These are phyloP conservation scores for Zygnema cylindricum DNA, from an alignment of 139 green algal species.

Conservation along the genomic window DNA sequence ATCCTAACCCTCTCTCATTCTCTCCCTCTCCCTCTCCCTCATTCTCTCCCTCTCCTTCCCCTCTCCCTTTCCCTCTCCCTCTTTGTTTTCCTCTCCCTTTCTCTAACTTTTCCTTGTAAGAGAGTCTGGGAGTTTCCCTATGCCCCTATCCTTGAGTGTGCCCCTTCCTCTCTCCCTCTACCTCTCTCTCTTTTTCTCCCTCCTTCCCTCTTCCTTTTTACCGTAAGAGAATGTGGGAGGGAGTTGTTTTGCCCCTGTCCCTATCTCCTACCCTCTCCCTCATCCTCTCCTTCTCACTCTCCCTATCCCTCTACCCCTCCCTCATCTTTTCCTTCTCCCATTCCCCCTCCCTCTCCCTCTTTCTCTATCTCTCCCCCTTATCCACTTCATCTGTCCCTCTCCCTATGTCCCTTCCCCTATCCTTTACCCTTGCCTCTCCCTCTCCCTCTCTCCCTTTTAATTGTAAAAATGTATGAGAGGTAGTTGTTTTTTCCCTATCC, in stretches of 20 bases:
- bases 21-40: too few species aligned
- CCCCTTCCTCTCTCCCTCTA: background rate
- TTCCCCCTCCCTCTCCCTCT: background rate
- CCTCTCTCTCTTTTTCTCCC: background rate
- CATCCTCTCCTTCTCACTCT: background rate
- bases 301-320: background rate
- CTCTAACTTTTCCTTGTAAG: too few species aligned
- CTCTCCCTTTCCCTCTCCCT: too few species aligned
- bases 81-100: too few species aligned
- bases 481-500: background rate
- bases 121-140: too few species aligned
- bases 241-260: background rate
- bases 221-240: too few species aligned
- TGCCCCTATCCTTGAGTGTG: too few species aligned
- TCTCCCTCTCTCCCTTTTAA: constrained; percentile 4
- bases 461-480: constrained; percentile 4
- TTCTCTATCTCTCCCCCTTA: background rate
- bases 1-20: too few species aligned
- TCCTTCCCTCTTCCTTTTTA: background rate
- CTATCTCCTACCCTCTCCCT: constrained; percentile 1
- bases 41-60: too few species aligned
- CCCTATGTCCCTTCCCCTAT: background rate
- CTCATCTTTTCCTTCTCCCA: background rate
- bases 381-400: background rate
- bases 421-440: background rate